These are phyloP conservation scores for Trametes cinnabarina DNA, from an alignment of 768 basidiomycete genomes.

Conservation along the genomic window DNA sequence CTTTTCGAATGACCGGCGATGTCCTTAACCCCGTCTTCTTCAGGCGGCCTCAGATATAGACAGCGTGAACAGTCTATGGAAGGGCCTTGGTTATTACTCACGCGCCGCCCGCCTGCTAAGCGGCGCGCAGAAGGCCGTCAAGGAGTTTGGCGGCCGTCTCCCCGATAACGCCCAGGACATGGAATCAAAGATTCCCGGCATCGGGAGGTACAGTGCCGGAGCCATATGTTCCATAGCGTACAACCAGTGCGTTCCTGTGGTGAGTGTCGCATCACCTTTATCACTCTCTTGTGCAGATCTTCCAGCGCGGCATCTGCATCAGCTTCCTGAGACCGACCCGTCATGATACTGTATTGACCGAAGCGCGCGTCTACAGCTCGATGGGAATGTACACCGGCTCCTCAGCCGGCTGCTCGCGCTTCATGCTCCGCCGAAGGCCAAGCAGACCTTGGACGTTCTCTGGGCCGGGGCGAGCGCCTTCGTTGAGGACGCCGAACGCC, in stretches of 20 bases:
- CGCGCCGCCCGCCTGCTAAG: constrained; percentile 77
- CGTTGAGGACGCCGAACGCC: constrained; percentile 53
- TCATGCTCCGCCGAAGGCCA: constrained; percentile 78
- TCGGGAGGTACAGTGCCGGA: constrained; percentile 88
- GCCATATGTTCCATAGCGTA: constrained; percentile 87
- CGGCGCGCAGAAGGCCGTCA: constrained; percentile 79
- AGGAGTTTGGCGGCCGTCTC: constrained; percentile 62
- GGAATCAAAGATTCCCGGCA: constrained; percentile 81
- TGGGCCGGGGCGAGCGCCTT: constrained; percentile 76
- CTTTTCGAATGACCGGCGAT: constrained; percentile 17
- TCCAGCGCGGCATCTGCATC: neutral
- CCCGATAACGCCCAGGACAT: constrained; percentile 80
- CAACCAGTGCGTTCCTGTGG: constrained; percentile 78
- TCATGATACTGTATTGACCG: constrained; percentile 4
- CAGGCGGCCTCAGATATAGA: constrained; percentile 74
- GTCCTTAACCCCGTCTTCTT: constrained; percentile 3
- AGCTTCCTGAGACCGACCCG: constrained; percentile 9
- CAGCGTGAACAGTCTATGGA: constrained; percentile 87
- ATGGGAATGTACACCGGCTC: constrained; percentile 89
- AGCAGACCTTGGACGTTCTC: constrained; percentile 72
- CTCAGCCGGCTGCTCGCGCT: constrained; percentile 80
- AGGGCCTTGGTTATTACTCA: constrained; percentile 89
- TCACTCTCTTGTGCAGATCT: neutral
- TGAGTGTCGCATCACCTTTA: constrained; percentile 39
- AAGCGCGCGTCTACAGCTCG: constrained; percentile 50